A percentile compares a stretch with the other conserved stretches of the same genome.
phyloP scores from a whole-genome alignment of 2,329 filamentous ascomycete species.

The Colletotrichum sp. region DNA sequence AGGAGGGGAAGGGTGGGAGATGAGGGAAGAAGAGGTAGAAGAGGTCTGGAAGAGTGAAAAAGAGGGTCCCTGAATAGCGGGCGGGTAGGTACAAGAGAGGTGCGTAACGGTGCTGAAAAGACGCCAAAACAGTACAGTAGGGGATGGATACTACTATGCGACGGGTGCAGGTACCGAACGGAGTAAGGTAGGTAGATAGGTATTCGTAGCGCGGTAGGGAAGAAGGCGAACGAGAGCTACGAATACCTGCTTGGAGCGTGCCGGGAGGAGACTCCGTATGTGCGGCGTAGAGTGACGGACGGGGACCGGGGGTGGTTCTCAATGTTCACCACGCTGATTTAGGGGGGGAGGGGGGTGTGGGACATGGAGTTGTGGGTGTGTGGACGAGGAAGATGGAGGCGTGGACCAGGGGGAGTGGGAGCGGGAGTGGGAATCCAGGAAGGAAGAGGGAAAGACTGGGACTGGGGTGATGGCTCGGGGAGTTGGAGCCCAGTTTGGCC shows the following conservation, averaged over 20 bases:
- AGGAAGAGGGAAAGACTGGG: neutral
- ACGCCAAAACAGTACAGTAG: neutral
- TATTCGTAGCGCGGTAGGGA: neutral
- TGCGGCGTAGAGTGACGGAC: conserved; percentile 8
- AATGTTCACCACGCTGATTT: neutral
- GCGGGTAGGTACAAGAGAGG: neutral
- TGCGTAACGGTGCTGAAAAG: neutral
- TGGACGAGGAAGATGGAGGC: neutral
- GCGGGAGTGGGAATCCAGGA: neutral
- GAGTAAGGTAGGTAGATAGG: neutral
- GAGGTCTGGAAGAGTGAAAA: conserved; percentile 15
- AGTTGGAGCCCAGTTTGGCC: neutral
- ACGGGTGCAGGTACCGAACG: neutral
- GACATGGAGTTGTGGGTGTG: neutral
- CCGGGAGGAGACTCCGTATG: neutral
- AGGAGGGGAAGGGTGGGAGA: conserved; percentile 6
- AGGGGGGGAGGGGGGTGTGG: neutral
- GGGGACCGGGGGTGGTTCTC: neutral
- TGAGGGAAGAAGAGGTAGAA: conserved; percentile 15
- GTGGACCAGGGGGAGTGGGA: neutral
- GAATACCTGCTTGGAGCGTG: neutral
- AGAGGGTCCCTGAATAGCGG: neutral
- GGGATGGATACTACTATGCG: neutral
- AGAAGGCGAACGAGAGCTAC: neutral
- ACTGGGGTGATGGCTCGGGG: neutral